Conservation (phyloP, 495 filamentous ascomycete genomes). For the Rusavskia elegans region DNA sequence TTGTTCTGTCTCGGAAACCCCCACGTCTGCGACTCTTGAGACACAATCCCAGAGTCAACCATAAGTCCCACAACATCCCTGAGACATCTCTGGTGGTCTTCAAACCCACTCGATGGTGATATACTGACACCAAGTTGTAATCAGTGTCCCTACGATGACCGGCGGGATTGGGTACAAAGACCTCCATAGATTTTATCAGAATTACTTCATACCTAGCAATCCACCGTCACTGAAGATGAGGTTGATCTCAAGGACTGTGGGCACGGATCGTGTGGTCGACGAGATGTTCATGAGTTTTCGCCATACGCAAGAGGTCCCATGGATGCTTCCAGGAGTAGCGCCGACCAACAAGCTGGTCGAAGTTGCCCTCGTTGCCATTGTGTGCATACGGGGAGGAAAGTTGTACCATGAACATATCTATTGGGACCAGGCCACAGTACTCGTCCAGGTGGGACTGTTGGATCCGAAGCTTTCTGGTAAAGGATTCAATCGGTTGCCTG, state of each 20-base stretch:
- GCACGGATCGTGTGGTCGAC: slow-evolving; percentile 44
- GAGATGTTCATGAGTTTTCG: slow-evolving; percentile 46
- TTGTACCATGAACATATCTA: slow-evolving; percentile 72
- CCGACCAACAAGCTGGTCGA: slow-evolving; percentile 52
- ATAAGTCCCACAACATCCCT: too few species aligned
- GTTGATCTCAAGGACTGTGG: slow-evolving; percentile 53
- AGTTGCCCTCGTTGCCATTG: slow-evolving; percentile 58
- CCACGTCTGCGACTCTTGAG: too few species aligned
- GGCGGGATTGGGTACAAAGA: slow-evolving; percentile 57
- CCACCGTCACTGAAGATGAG: slow-evolving; percentile 51
- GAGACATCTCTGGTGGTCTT: too few species aligned
- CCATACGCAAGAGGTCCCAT: slow-evolving; percentile 56
- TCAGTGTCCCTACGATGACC: slow-evolving; percentile 36
- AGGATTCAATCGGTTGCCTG: slow-evolving; percentile 47
- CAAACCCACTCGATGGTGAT: too few species aligned
- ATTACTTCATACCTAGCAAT: slow-evolving; percentile 58
- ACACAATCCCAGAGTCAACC: too few species aligned
- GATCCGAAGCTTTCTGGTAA: slow-evolving; percentile 39
- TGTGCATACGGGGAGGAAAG: slow-evolving; percentile 55
- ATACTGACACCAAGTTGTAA: too few species aligned
- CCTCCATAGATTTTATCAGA: slow-evolving; percentile 55
- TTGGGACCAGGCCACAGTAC: slow-evolving; percentile 75
- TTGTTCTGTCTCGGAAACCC: too few species aligned
- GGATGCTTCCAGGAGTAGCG: slow-evolving; percentile 67
- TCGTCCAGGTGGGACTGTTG: slow-evolving; percentile 62